Percentiles rank a stretch among this genome's conserved stretches.
Conservation (phyloP, 352 stramenopile genomes). For the Pythium plurisporium region DNA sequence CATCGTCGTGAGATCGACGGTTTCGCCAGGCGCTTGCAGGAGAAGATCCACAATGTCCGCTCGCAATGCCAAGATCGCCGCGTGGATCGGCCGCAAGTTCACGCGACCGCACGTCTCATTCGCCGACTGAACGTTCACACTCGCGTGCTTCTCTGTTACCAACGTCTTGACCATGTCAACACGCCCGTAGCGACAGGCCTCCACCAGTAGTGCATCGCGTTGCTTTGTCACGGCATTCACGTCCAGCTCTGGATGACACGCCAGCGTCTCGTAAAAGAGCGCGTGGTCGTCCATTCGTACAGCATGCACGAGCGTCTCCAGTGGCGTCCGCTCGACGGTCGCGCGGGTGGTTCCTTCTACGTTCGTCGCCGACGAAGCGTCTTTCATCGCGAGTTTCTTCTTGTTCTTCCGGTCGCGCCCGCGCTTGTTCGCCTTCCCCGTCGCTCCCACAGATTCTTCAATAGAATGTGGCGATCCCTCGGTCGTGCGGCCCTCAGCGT, state of each 20-base stretch:
- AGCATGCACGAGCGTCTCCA: conserved; percentile 27
- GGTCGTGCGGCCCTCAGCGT: too few relatives aligned
- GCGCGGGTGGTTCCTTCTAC: background rate
- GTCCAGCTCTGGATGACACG: conserved; percentile 22
- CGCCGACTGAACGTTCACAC: conserved; percentile 32
- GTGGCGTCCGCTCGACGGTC: conserved; percentile 6
- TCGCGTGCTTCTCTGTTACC: conserved; percentile 21
- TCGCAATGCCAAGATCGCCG: conserved; percentile 54
- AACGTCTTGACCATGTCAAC: conserved; percentile 34
- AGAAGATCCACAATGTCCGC: conserved; percentile 34
- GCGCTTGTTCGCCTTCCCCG: too few relatives aligned
- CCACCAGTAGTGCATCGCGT: conserved; percentile 43
- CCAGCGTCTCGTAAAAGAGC: conserved; percentile 25
- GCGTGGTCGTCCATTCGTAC: conserved; percentile 25
- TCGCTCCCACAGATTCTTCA: too few relatives aligned
- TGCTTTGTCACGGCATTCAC: conserved; percentile 36
- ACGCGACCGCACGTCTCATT: conserved; percentile 37
- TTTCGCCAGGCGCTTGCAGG: conserved; percentile 18
- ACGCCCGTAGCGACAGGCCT: conserved; percentile 53
- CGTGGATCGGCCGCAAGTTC: conserved; percentile 42
- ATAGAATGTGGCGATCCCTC: too few relatives aligned
- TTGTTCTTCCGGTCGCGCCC: background rate
- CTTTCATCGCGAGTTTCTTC: background rate
- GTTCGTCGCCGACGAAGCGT: background rate
- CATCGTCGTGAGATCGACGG: conserved; percentile 10